Evolutionary conservation across 2,329 filamentous ascomycete genomes (phyloP), one percentile per base, ranked within the genome.

Genomic region (Penicillium olsonii): DNA sequence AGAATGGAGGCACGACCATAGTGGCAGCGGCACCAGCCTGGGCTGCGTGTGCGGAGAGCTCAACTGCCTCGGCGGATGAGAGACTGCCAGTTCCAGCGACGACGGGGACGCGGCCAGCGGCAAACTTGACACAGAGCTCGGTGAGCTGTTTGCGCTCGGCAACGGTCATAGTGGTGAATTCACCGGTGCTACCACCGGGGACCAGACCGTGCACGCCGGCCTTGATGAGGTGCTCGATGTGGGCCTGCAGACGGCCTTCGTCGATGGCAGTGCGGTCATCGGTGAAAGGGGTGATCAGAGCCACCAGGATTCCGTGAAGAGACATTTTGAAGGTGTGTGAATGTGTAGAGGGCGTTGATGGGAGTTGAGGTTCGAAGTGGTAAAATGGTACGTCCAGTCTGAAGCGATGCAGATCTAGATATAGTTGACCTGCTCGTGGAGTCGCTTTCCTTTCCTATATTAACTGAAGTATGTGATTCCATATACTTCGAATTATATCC

Each of bases 1-100:
- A 79, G 63, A 73, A 79, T 0, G 77, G 77, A 5, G 77, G 77
- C 0, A 79, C 75, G 11, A 78, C 71, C 77, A 79, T 79, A 0
- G 75, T 57, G 0, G 75, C 74, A 2, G 67, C 64, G 0, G 75
- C 75, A 15, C 74, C 74, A 14, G 57, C 66, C 22, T 70, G 45
- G 0, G 64, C 65, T 1, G 73, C 73, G 50, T 76, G 74, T 1
- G 56, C 49, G 1, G 74, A 71, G 17, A 76, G 68, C 5, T 78
- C 73, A 3, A 77, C 59, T 2, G 66, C 64, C 19, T 73, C 68
- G 1, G 63, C 55, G 1, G 75, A 77, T 0, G 73, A 73, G 1
- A 75, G 65, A 34, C 71, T 71, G n/a, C 77, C 77, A 4, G 75
- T 65, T 6, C 64, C 63, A 3, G 57, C 56, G 27, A 65, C 47